phyloP scores from a whole-genome alignment of 148 eudicot species.

The Silene conica region DNA sequence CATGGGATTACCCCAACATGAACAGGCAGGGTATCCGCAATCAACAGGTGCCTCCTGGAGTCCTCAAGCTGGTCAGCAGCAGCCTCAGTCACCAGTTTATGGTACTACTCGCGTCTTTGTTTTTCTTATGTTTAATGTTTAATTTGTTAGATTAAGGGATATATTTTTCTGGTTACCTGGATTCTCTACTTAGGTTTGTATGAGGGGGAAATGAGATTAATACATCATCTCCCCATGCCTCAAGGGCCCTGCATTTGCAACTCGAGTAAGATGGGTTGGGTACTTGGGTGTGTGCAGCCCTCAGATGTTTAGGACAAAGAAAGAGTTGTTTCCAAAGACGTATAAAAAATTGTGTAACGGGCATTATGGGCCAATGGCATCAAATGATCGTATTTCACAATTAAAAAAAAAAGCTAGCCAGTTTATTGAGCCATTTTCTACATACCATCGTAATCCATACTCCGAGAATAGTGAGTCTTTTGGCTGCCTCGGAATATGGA shows the following conservation, averaged over 20 bases:
- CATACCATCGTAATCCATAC: no score
- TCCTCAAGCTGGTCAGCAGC: slow-evolving; percentile 51
- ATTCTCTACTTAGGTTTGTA: neutral
- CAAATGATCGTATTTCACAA: neutral
- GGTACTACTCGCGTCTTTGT: slow-evolving; percentile 41
- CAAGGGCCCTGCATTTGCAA: neutral
- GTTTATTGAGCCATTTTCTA: neutral
- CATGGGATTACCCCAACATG: slow-evolving; percentile 45
- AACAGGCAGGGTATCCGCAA: slow-evolving; percentile 50
- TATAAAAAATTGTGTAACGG: neutral
- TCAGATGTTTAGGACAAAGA: no score
- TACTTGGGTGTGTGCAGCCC: no score
- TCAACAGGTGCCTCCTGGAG: slow-evolving; percentile 58
- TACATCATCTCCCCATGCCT: neutral
- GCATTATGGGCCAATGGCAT: neutral
- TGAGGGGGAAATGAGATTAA: neutral
- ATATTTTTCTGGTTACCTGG: neutral
- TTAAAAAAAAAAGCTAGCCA: neutral
- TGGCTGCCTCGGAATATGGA: neutral
- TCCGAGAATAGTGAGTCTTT: no score
- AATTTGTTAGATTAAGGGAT: neutral
- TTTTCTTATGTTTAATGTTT: slow-evolving; percentile 12
- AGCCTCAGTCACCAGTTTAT: slow-evolving; percentile 65
- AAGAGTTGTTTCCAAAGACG: neutral
- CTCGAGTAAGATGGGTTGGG: no score